Percentiles rank a stretch among this genome's conserved stretches.
These are phyloP conservation scores for Penicillium sp. DNA, from an alignment of 2,329 filamentous ascomycete genomes.

Conservation along the genomic window DNA sequence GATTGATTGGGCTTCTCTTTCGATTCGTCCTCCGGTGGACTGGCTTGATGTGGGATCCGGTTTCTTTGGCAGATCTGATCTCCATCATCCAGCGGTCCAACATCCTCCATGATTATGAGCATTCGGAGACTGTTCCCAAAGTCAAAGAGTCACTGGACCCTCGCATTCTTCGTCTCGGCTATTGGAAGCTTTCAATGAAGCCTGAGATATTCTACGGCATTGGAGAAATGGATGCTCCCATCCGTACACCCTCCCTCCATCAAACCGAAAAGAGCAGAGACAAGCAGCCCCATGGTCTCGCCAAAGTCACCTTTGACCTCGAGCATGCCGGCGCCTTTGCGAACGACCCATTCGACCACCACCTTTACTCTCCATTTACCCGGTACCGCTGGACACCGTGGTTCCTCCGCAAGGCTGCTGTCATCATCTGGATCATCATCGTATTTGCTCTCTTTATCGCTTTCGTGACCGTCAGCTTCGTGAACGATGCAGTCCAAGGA, in stretches of 20 bases:
- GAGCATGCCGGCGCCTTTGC: slow-evolving; percentile 39
- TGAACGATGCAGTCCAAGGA: slow-evolving; percentile 61
- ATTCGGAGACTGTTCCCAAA: slow-evolving; percentile 59
- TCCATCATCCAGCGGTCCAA: slow-evolving; percentile 78
- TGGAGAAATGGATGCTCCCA: slow-evolving; percentile 59
- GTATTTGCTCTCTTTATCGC: slow-evolving; percentile 63
- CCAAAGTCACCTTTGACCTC: slow-evolving; percentile 33
- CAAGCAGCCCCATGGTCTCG: slow-evolving; percentile 34
- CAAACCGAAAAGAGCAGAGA: slow-evolving; percentile 29
- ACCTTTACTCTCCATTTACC: slow-evolving; percentile 51
- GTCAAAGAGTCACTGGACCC: slow-evolving; percentile 51
- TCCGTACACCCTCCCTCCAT: slow-evolving; percentile 44
- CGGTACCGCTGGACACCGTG: slow-evolving; percentile 72
- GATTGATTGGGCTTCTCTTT: slow-evolving; percentile 58
- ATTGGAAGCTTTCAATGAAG: slow-evolving; percentile 71
- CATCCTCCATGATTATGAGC: slow-evolving; percentile 68
- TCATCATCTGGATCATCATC: slow-evolving; percentile 65
- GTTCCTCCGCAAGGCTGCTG: slow-evolving; percentile 65
- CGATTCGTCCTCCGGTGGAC: slow-evolving; percentile 66
- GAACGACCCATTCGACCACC: slow-evolving; percentile 49
- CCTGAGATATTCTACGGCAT: slow-evolving; percentile 75
- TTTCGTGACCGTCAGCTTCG: slow-evolving; percentile 75
- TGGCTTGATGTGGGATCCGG: slow-evolving; percentile 80
- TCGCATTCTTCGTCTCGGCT: slow-evolving; percentile 72
- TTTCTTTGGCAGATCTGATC: slow-evolving; percentile 77